Conservation (phyloP, 805 yeast species). For the Yarrowia phangngaensis region DNA sequence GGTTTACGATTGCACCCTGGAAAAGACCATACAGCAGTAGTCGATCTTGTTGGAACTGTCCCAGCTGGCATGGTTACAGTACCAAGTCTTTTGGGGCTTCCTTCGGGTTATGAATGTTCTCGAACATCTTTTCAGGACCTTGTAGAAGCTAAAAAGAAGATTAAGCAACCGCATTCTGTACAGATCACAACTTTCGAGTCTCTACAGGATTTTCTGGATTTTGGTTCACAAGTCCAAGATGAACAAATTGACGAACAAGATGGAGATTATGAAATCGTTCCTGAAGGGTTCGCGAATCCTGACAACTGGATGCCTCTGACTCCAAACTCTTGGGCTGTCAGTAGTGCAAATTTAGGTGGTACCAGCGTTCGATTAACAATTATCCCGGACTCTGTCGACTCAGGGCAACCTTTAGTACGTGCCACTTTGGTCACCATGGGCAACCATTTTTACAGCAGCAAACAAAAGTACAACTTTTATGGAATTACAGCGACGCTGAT, state of each 20-base stretch:
- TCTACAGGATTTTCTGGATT: slow-evolving; percentile 15
- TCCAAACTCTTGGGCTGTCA: slow-evolving; percentile 13
- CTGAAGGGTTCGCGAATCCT: slow-evolving; percentile 15
- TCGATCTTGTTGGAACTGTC: slow-evolving; percentile 67
- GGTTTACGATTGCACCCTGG: slow-evolving; percentile 65
- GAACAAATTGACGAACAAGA: slow-evolving; percentile 1
- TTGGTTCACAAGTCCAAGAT: slow-evolving; percentile 14
- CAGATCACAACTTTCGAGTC: slow-evolving; percentile 3
- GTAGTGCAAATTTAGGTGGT: background rate
- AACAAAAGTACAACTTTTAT: background rate
- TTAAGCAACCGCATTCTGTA: background rate
- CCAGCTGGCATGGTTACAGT: slow-evolving; percentile 50
- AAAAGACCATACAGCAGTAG: slow-evolving; percentile 65
- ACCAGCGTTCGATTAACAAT: slow-evolving; percentile 2
- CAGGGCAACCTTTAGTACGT: background rate
- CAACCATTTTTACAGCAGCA: background rate
- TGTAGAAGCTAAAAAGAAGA: slow-evolving; percentile 7
- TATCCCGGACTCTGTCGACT: background rate
- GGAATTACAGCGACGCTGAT: slow-evolving; percentile 1
- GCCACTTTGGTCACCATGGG: slow-evolving; percentile 16
- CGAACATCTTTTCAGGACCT: slow-evolving; percentile 1
- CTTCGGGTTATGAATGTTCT: background rate
- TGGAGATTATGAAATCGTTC: slow-evolving; percentile 16
- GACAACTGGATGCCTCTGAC: slow-evolving; percentile 22
- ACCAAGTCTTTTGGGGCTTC: slow-evolving; percentile 49